Evolutionary conservation across 2,329 filamentous ascomycete species (phyloP), one percentile per base, ranked within the genome.

Genomic region (Alternaria solani): DNA sequence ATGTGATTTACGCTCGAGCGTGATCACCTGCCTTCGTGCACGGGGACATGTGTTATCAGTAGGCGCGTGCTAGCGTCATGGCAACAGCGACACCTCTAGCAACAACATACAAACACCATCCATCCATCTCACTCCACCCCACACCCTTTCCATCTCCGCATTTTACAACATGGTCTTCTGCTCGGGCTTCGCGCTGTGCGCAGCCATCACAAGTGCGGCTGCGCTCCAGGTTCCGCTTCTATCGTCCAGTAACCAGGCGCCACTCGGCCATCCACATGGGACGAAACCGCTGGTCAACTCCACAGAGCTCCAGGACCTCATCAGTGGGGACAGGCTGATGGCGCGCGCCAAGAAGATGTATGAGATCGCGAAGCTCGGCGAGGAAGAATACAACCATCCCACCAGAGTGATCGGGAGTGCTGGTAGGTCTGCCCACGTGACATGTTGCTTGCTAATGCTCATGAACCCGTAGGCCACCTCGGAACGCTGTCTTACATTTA

Each of bases 381-480:
- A 79, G 11, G 66, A 68, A 9, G 80, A 79, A 44, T 80, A 81
- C 68, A 79, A 81, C 52, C 78, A 79, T 46, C 81, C 80, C n/a
- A 77, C 81, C 8, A 73, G 77, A 61, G 74, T 78, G 18, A 78
- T 78, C 46, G 75, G 75, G 26, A 76, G 74, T 64, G 73, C 65
- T 59, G 75, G 75, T 77, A 74, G 11, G 66, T 53, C 25, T 36
- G 20, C 14, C 20, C 67, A 68, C 63, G 66, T 73, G 66, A 55
- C 20, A n/a, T 44, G 7, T 7, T 23, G 1, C 12, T 30, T 34
- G 32, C 36, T 49, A n/a, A 34, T 53, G 48, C 54, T 74, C 20
- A 72, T 49, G 4, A 48, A 38, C 3, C 12, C 48, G 8, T n/a
- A 76, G 75, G 75, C 18, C 75, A 78, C 53, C 55, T 72, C 32